Conservation (phyloP, 2,329 filamentous ascomycete genomes). For the Aspergillus sp. region DNA sequence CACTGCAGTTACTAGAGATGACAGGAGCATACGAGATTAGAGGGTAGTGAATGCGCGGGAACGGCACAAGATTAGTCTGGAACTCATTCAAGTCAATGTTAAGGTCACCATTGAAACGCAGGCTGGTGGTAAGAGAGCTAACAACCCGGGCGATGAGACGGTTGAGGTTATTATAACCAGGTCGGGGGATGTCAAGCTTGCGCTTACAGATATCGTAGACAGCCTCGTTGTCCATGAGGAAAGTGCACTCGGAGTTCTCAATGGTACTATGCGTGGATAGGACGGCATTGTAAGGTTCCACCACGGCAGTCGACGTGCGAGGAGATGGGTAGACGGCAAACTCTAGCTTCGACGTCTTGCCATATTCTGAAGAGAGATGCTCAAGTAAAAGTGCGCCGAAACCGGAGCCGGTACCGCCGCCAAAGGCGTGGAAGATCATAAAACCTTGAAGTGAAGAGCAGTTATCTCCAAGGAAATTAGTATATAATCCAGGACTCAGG, state of each 20-base stretch:
- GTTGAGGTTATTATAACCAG: conserved; percentile 67
- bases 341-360: conserved; percentile 70
- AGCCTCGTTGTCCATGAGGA: conserved; percentile 70
- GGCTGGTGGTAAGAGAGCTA: conserved; percentile 67
- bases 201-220: conserved; percentile 70
- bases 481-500: not conserved
- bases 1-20: conserved; percentile 71
- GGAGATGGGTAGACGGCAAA: conserved; percentile 69
- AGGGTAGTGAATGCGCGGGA: conserved; percentile 70
- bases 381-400: conserved; percentile 69
- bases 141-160: conserved; percentile 69
- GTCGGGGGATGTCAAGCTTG: conserved; percentile 67
- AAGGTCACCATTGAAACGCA: conserved; percentile 68
- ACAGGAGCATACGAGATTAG: conserved; percentile 69
- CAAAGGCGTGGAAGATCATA: conserved; percentile 71
- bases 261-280: conserved; percentile 63
- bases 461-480: conserved; percentile 55
- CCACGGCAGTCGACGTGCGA: conserved; percentile 66
- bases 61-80: conserved; percentile 71
- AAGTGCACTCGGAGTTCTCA: conserved; percentile 70
- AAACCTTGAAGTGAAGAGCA: conserved; percentile 69
- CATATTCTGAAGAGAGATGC: conserved; percentile 66
- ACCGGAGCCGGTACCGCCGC: conserved; percentile 69
- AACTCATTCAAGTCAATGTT: conserved; percentile 72
- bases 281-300: conserved; percentile 70